phyloP scores from a whole-genome alignment of 352 stramenopile species.

The Phytophthora tentaculata region DNA sequence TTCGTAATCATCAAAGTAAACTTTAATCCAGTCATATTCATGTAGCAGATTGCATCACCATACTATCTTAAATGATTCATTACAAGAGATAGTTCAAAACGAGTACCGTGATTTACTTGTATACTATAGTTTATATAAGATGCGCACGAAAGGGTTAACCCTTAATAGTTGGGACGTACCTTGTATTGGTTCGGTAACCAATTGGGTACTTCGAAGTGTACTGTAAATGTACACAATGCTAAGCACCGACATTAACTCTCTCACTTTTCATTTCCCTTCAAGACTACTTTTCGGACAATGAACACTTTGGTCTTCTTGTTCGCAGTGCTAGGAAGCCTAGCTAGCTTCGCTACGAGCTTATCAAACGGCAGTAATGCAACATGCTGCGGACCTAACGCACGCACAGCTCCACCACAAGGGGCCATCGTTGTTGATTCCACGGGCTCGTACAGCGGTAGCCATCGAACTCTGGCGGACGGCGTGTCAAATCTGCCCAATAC shows the following conservation, averaged over 20 bases:
- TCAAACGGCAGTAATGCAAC: neutral
- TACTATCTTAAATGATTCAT: too few relatives aligned
- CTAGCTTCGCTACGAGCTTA: neutral
- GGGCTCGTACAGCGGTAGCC: conserved; percentile 1
- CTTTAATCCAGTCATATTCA: too few relatives aligned
- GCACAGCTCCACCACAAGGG: conserved; percentile 7
- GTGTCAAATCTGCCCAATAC: conserved; percentile 3
- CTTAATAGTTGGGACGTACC: too few relatives aligned
- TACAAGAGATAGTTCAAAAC: too few relatives aligned
- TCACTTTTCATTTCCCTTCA: neutral
- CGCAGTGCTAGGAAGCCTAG: too few relatives aligned
- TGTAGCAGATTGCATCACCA: too few relatives aligned
- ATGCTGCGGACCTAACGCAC: conserved; percentile 10
- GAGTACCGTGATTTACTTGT: too few relatives aligned
- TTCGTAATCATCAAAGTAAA: too few relatives aligned
- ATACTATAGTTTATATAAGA: too few relatives aligned
- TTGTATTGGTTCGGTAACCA: neutral
- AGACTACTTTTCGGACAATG: neutral
- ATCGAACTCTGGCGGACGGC: conserved; percentile 9
- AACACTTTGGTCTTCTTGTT: neutral
- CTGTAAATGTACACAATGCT: neutral
- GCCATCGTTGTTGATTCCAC: conserved; percentile 17
- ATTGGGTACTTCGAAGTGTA: neutral
- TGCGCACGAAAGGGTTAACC: too few relatives aligned
- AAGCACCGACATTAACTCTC: neutral